Evolutionary conservation across 768 basidiomycete genomes (phyloP).

Genomic region (Termitomyces titanicus): DNA sequence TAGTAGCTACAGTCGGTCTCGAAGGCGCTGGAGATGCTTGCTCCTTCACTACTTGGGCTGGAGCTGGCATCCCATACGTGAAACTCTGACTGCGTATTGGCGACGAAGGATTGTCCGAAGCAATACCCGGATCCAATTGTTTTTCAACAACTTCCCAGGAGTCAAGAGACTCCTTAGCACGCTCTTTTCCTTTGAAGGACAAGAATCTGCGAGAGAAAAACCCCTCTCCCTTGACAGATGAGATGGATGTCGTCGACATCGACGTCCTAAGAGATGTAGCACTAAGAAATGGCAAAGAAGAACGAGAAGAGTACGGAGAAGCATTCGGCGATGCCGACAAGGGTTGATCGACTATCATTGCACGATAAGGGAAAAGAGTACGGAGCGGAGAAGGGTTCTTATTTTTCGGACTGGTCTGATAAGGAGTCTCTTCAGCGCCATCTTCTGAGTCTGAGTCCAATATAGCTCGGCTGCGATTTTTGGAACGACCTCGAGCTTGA

Average conservation of each 20-base stretch:
- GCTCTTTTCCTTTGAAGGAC: slow-evolving; percentile 39
- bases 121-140: slow-evolving; percentile 18
- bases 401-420: slow-evolving; percentile 27
- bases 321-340: slow-evolving; percentile 36
- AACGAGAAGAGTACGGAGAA: slow-evolving; percentile 36
- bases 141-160: slow-evolving; percentile 45
- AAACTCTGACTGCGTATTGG: slow-evolving; percentile 26
- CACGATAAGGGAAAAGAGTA: slow-evolving; percentile 40
- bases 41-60: slow-evolving; percentile 3
- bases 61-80: slow-evolving; percentile 19
- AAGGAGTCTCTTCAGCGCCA: slow-evolving; percentile 4
- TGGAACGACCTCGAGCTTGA: slow-evolving; percentile 24
- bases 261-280: slow-evolving; percentile 39
- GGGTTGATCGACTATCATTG: slow-evolving; percentile 30
- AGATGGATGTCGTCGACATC: slow-evolving; percentile 33
- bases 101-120: slow-evolving; percentile 22
- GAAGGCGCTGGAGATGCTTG: slow-evolving; percentile 2
- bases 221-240: slow-evolving; percentile 28
- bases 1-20: slow-evolving; percentile 6
- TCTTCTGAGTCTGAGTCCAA: slow-evolving; percentile 27
- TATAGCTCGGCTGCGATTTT: slow-evolving; percentile 26
- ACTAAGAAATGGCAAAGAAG: slow-evolving; percentile 38
- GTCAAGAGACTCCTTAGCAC: slow-evolving; percentile 32
- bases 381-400: slow-evolving; percentile 43
- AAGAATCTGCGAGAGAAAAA: slow-evolving; percentile 33